Evolutionary conservation across 139 green algal genomes (phyloP), one percentile per base, ranked within the genome.

Genomic region (Medakamo hakoo): DNA sequence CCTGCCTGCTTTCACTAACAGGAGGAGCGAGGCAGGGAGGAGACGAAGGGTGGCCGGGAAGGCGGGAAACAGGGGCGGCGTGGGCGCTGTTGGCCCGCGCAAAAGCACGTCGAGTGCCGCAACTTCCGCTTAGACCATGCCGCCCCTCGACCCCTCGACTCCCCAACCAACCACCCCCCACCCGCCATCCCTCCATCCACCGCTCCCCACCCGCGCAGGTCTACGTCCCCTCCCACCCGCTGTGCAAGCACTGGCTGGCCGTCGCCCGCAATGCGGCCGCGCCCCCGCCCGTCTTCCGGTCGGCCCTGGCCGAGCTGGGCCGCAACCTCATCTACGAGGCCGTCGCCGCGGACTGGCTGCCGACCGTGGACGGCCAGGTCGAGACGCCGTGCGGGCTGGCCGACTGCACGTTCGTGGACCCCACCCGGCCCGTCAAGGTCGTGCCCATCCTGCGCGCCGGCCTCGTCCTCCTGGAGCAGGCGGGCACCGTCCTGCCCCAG

Each of bases 241-340:
- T 99, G 23, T 77, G 98, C 28, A 92, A 94, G 72, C 93, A 99
- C 75, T 97, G 87, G 88, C 73, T 99, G 26, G 88, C 86, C 2
- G 77, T 98, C n/a, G 68, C 80, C 27, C 75, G 93, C 2, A 97
- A 93, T 68, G 79, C 82, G 29, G 56, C 68, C 4, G 92, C 86
- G 0, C 93, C 93, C 3, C 58, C 77, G 0, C 64, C 81, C 2
- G 82, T 94, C 22, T 98, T 99, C 72, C 77, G 92, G 29, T 58
- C 57, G 22, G 84, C 88, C 4, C 49, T 83, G 24, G 84, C 84
- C n/a, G 92, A 98, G 76, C 78, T 98, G 23, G 92, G 92, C 2
- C 68, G 86, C 1, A 73, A 95, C 9, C 78, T 98, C 0, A 80
- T 94, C 4, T 98, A 97, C 67, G 90, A 97, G 68, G 75, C 75